Base-by-base conservation (phyloP, 129 eudicot genomes). In the Artemisia tridentata region DNA sequence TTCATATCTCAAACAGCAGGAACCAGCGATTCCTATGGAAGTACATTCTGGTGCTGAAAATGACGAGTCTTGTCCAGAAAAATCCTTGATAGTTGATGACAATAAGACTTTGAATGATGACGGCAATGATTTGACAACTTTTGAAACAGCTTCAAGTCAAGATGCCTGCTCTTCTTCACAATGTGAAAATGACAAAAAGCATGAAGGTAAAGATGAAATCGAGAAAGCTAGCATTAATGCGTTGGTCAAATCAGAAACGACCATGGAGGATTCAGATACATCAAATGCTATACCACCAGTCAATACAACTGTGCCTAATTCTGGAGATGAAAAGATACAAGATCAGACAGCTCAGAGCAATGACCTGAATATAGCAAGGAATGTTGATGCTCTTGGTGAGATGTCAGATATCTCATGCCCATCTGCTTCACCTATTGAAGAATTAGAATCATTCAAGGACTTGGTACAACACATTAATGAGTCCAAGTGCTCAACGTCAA, bases 401-500 rank as follows among this genome's bases (percentile, higher is more conserved):
- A 34, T 5, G 43, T 34, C 43, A 34, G 9, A 34, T 34, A 34
- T 34, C 8, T 34, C 43, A 34, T 34, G 7, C 43, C 43, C 43
- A 34, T 34, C 9, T 34, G 43, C 9, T 34, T 34, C 43, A 34
- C 43, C 43, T 34, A 34, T 34, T 34, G 9, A 34, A 34, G 43
- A 34, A 10, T 63, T 71, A 55, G 75, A 72, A 75, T 61, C 87
- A 72, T 38, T 88, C 2, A 66, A 75, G 67, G 86, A 57, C 52
- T 61, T 75, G 59, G 53, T 50, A 52, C 76, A 54, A 25, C 67
- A 82, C 18, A 71, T 51, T 20, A 87, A 84, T 65, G 82, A 79
- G 52, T 68, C 75, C 56, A 84, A 86, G 79, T 48, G 85, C 41
- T 80, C 84, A 63, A 78, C 85, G 58, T 80, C 88, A 14, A 81